These are phyloP conservation scores for Leccinum arenicola DNA, from an alignment of 768 basidiomycete genomes.

Conservation along the genomic window DNA sequence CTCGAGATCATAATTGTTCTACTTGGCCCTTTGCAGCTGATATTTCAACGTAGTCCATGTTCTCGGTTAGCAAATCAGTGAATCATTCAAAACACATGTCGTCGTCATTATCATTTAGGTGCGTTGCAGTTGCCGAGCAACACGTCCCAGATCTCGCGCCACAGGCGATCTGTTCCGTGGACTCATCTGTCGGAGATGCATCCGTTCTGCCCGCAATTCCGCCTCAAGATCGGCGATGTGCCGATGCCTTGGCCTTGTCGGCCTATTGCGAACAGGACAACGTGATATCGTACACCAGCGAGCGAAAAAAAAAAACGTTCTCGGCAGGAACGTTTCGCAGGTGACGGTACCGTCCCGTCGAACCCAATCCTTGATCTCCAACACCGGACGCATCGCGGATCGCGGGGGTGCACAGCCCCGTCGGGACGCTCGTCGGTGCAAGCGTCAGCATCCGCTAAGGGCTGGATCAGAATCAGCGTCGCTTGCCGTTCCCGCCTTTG, in stretches of 20 bases:
- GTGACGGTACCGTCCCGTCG: no score
- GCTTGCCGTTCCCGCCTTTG: constrained; percentile 38
- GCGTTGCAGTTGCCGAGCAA: constrained; percentile 56
- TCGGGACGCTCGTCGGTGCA: constrained; percentile 68
- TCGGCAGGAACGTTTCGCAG: no score
- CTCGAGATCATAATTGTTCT: constrained; percentile 72
- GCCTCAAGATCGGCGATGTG: constrained; percentile 64
- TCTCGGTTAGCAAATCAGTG: constrained; percentile 39
- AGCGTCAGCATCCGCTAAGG: constrained; percentile 63
- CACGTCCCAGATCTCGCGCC: constrained; percentile 65
- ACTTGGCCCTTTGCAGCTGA: constrained; percentile 66
- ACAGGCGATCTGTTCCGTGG: constrained; percentile 60
- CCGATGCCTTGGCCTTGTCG: constrained; percentile 51
- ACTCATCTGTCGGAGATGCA: constrained; percentile 40
- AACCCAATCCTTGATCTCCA: no score
- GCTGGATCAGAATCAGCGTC: constrained; percentile 61
- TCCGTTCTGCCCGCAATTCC: constrained; percentile 68
- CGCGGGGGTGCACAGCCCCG: constrained; percentile 82
- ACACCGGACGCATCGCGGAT: constrained; percentile 39
- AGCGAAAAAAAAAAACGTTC: no score
- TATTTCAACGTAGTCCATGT: constrained; percentile 73
- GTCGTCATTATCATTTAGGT: constrained; percentile 49
- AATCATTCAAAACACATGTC: not conserved
- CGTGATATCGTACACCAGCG: constrained; percentile 2
- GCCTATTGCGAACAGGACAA: constrained; percentile 50